Percentiles rank a stretch among this genome's conserved stretches.
Evolutionary conservation across 345 rosid genomes (phyloP).

Genomic region (Gossypioides kirkii): DNA sequence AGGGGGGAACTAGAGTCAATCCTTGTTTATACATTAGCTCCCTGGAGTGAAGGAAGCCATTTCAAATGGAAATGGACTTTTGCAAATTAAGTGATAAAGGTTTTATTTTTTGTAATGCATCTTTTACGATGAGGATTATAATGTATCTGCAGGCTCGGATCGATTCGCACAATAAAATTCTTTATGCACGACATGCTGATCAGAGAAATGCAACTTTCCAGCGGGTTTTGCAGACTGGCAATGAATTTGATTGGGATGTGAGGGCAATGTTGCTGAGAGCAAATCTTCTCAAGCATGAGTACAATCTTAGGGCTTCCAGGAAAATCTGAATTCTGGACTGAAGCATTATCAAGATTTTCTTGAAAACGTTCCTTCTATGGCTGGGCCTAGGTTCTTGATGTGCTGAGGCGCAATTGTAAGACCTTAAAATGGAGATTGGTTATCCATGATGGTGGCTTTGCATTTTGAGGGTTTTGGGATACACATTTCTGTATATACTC

Average conservation of each 20-base stretch:
- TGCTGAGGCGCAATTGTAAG: neutral
- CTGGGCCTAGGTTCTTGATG: neutral
- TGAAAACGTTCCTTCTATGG: neutral
- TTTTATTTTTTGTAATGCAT: neutral
- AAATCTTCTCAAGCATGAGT: conserved; percentile 79
- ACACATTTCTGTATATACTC: conserved; percentile 31
- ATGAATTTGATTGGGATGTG: conserved; percentile 83
- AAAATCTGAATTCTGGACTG: conserved; percentile 41
- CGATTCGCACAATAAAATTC: conserved; percentile 95
- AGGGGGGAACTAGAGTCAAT: neutral
- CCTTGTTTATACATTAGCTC: neutral
- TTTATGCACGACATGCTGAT: conserved; percentile 94
- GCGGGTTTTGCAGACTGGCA: conserved; percentile 87
- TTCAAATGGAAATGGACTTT: neutral
- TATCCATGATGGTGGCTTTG: conserved; percentile 9
- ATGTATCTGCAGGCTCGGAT: conserved; percentile 74
- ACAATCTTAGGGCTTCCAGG: conserved; percentile 51
- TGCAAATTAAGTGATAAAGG: neutral
- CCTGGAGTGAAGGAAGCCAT: neutral
- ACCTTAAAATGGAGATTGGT: conserved; percentile 11
- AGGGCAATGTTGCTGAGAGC: conserved; percentile 85
- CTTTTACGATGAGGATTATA: neutral
- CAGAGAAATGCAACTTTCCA: conserved; percentile 95
- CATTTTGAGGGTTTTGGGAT: conserved; percentile 22
- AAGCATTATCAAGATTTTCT: conserved; percentile 14